Conservation (phyloP, 2,329 filamentous ascomycete genomes). For the Drechslerella coelobrocha region DNA sequence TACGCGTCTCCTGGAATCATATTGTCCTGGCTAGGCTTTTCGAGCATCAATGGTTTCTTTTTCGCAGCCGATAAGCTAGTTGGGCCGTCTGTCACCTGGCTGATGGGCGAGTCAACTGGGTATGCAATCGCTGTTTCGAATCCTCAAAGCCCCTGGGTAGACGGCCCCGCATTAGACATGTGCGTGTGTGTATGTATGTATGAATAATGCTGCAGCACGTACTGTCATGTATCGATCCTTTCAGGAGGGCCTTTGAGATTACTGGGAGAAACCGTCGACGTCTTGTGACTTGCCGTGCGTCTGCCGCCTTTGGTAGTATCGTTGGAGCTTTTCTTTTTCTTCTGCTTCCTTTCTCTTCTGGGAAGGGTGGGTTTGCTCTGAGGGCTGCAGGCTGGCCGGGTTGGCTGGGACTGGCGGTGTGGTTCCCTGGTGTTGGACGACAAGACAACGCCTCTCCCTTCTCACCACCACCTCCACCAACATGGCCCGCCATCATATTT, state of each 20-base stretch:
- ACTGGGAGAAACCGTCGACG: neutral
- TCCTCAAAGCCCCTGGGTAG: neutral
- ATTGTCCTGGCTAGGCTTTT: constrained; percentile 12
- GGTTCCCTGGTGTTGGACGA: constrained; percentile 34
- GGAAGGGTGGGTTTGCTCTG: neutral
- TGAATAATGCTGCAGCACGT: neutral
- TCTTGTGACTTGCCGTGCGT: neutral
- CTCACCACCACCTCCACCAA: neutral
- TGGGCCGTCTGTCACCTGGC: neutral
- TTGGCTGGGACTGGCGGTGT: constrained; percentile 1
- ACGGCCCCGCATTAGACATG: neutral
- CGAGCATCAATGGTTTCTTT: neutral
- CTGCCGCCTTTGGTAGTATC: no score
- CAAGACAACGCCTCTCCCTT: constrained; percentile 37
- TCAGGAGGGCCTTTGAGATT: no score
- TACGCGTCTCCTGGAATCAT: constrained; percentile 29
- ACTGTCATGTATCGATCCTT: constrained; percentile 1
- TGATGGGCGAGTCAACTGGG: neutral
- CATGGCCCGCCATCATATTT: neutral
- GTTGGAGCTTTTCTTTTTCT: neutral
- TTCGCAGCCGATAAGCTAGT: neutral
- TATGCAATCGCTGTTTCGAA: neutral
- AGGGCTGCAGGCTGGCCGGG: neutral
- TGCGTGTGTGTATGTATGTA: neutral
- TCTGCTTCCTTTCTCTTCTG: neutral